Evolutionary conservation across 441 rosid species (phyloP).

Genomic region (Manihot esculenta): DNA sequence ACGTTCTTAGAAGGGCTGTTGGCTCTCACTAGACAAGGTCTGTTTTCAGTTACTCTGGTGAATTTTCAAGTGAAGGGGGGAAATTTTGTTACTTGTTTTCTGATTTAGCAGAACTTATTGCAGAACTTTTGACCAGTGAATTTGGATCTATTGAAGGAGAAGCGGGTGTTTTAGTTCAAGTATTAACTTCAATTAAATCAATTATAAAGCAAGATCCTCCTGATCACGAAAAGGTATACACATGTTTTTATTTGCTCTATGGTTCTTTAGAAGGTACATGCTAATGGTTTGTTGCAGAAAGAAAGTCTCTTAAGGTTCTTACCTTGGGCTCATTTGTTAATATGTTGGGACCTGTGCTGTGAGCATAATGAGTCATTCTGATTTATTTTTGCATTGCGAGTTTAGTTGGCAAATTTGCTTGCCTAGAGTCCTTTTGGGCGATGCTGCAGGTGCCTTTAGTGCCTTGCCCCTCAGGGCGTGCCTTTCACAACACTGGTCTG

Average conservation of each 20-base stretch:
- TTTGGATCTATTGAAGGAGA: conserved; percentile 50
- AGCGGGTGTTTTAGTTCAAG: conserved; percentile 70
- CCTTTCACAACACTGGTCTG: too few relatives aligned
- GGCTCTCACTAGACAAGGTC: conserved; percentile 66
- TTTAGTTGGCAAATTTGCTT: too few relatives aligned
- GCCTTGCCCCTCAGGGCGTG: too few relatives aligned
- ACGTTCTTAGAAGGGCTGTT: conserved; percentile 72
- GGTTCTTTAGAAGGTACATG: not conserved
- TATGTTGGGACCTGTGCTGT: not conserved
- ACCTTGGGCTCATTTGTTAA: not conserved
- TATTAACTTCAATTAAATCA: conserved; percentile 70
- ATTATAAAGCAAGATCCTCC: conserved; percentile 72
- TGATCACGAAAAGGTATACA: conserved; percentile 72
- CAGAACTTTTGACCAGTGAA: conserved; percentile 58
- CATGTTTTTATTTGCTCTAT: conserved; percentile 21
- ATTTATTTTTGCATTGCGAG: not conserved
- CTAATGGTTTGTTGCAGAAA: not conserved
- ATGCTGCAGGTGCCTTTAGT: too few relatives aligned
- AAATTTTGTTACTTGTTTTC: conserved; percentile 19
- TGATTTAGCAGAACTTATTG: conserved; percentile 33
- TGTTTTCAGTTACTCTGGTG: conserved; percentile 29
- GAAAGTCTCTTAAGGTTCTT: not conserved
- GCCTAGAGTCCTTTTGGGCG: too few relatives aligned
- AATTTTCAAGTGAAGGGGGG: conserved; percentile 6
- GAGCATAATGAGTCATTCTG: not conserved